These are phyloP conservation scores for Capronia coronata DNA, from an alignment of 2,329 filamentous ascomycete species.

Conservation along the genomic window DNA sequence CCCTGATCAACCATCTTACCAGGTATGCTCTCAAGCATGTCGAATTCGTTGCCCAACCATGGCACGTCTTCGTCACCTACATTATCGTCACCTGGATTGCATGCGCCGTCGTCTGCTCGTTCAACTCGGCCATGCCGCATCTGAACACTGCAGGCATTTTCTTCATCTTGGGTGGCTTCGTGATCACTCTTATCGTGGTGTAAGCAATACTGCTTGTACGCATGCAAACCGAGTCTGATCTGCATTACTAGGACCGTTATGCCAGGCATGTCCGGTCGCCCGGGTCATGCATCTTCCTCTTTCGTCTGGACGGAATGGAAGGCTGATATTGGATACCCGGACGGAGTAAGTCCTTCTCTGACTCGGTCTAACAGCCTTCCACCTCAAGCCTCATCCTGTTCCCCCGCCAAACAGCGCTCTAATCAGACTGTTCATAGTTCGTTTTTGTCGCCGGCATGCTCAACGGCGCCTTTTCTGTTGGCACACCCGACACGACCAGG, in stretches of 20 bases:
- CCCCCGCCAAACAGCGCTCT: no score
- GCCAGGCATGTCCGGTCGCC: constrained; percentile 13
- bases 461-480: constrained; percentile 64
- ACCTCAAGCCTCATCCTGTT: no score
- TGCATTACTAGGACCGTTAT: constrained; percentile 15
- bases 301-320: constrained; percentile 54
- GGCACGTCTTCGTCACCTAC: constrained; percentile 57
- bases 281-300: constrained; percentile 41
- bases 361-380: no score
- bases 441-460: constrained; percentile 60
- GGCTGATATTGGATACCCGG: constrained; percentile 39
- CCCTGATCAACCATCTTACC: no score
- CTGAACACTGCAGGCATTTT: constrained; percentile 41
- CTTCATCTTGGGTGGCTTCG: constrained; percentile 42
- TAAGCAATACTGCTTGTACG: constrained; percentile 4
- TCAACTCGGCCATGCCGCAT: constrained; percentile 39
- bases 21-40: constrained; percentile 53
- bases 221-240: not conserved
- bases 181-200: constrained; percentile 43
- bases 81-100: constrained; percentile 32
- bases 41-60: constrained; percentile 46
- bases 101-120: constrained; percentile 33
- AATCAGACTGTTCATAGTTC: constrained; percentile 42
- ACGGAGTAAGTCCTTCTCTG: no score
- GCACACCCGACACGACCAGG: constrained; percentile 58